Evolutionary conservation across 1,284 basidiomycete genomes (phyloP), one percentile per base, ranked within the genome.

Genomic region (Apiotrichum domesticum): DNA sequence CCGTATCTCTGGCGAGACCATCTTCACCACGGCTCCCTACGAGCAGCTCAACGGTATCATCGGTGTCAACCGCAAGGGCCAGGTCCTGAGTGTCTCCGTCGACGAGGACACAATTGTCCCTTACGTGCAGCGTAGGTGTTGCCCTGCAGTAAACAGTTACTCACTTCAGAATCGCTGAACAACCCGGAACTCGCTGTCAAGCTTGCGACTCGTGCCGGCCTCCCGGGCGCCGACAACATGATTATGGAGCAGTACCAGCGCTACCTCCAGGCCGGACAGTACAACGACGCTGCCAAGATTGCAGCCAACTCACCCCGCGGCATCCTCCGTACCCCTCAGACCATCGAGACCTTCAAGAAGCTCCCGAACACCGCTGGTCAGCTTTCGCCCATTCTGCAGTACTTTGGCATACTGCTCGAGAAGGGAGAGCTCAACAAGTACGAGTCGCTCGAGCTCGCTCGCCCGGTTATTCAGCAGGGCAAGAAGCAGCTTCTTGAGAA

Each of bases 1-100:
- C 83, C 89, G 96, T 64, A 98, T 99, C 75, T 96, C 92, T 51
- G 95, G 96, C 46, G 96, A 98, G 80, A 98, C 96, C 49, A 98
- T 98, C 76, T 98, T 99, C 77, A 94, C 97, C 51, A 98, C 96
- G 6, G 90, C 94, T 15, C 93, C 97, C 71, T 92, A 98, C 76
- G 94, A 97, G 77, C 84, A 86, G 34, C 87, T 87, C 11, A 85
- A 92, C 73, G 96, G 96, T 79, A 96, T 99, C 77, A 92, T 99
- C 66, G 96, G 95, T 66, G 93, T 99, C 71, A 99, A 99, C 84
- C 90, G 95, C 82, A 98, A 98, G 80, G 96, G 96, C 51, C 96
- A 99, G 77, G 94, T 99, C 15, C 83, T 99, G 54, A 93, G 90
- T 64, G 96, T 98, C 62, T 93, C 89, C 64, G 89, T 98, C 62